phyloP scores from a whole-genome alignment of 1,139 yeast species.

The Candida sojae region DNA sequence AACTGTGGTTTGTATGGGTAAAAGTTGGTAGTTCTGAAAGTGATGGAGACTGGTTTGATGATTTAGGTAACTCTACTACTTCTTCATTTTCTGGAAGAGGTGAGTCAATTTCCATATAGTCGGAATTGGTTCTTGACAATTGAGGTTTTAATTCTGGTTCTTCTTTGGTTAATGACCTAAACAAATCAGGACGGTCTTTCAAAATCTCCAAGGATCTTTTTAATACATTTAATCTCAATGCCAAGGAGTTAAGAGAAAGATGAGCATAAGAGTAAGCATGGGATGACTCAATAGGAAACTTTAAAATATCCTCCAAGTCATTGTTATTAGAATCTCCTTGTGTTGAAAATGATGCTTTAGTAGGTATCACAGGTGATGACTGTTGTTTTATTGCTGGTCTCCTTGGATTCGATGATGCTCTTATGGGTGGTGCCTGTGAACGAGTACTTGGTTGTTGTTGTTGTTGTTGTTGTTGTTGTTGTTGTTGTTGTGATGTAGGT shows the following conservation, averaged over 20 bases:
- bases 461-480: constrained; percentile 4
- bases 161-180: constrained; percentile 21
- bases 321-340: constrained; percentile 1
- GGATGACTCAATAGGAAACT: constrained; percentile 76
- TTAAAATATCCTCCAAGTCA: constrained; percentile 31
- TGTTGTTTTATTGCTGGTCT: not conserved
- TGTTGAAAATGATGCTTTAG: constrained; percentile 4
- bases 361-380: constrained; percentile 10
- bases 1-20: constrained; percentile 22
- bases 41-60: not conserved
- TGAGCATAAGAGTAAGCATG: constrained; percentile 87
- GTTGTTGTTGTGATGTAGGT: constrained; percentile 9
- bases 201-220: constrained; percentile 75
- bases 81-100: constrained; percentile 5
- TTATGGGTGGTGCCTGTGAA: constrained; percentile 1
- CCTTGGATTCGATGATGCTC: not conserved
- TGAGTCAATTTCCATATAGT: constrained; percentile 1
- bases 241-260: constrained; percentile 75
- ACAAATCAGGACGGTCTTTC: constrained; percentile 60
- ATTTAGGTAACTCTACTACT: not conserved
- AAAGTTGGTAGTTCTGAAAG: constrained; percentile 6
- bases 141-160: not conserved
- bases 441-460: constrained; percentile 6
- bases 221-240: constrained; percentile 71
- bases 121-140: constrained; percentile 6